phyloP scores from a whole-genome alignment of 495 filamentous ascomycete species.

The Aspergillus taichungensis region DNA sequence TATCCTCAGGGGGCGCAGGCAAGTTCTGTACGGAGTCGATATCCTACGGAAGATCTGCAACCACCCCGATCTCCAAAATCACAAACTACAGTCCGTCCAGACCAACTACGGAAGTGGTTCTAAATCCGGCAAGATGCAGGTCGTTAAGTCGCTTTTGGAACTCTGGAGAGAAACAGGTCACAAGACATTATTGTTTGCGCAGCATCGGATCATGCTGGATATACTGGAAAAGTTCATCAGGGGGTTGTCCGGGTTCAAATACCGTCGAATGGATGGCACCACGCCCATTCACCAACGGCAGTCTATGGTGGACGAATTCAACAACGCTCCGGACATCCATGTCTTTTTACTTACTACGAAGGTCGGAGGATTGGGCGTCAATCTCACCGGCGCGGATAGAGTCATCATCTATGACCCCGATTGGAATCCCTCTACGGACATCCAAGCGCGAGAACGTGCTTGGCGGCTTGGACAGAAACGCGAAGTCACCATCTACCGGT shows the following conservation, averaged over 20 bases:
- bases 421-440: conserved; percentile 92
- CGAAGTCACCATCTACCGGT: conserved; percentile 85
- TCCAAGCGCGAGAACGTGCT: conserved; percentile 91
- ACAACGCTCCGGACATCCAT: conserved; percentile 65
- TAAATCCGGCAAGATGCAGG: conserved; percentile 92
- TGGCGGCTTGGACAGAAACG: conserved; percentile 93
- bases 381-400: conserved; percentile 87
- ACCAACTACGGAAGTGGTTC: conserved; percentile 58
- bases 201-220: conserved; percentile 87
- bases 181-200: conserved; percentile 84
- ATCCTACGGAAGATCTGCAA: conserved; percentile 95
- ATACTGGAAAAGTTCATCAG: conserved; percentile 76
- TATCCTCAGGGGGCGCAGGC: conserved; percentile 63
- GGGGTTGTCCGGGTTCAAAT: conserved; percentile 58
- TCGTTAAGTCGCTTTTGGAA: conserved; percentile 72
- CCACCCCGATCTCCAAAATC: conserved; percentile 79
- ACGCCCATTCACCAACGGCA: conserved; percentile 80
- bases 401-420: conserved; percentile 98
- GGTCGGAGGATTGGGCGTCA: conserved; percentile 88
- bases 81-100: conserved; percentile 48
- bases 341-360: conserved; percentile 92
- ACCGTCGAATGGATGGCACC: conserved; percentile 85
- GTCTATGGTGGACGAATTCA: conserved; percentile 82
- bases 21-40: conserved; percentile 81
- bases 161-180: conserved; percentile 83